Base-by-base conservation (phyloP, 257 asterid species). In the Catharanthus roseus region DNA sequence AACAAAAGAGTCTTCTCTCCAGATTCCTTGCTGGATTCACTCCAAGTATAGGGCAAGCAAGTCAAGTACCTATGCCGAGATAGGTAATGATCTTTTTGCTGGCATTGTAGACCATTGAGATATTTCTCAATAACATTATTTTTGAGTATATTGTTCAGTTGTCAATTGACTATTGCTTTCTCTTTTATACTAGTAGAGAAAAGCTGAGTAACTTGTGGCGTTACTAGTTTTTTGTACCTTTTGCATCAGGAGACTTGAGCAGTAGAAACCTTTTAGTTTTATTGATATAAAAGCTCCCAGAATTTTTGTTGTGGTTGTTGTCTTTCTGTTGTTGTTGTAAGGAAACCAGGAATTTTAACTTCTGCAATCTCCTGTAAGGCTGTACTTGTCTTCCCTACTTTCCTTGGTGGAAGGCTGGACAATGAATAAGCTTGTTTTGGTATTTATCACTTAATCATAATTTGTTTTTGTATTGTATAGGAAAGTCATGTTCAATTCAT, bases 21-120 rank as follows among this genome's bases (percentile, higher is more conserved):
- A 95, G 99, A 76, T 95, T 69, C 90, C 99, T 51, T 95, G 99
- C 89, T 95, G 80, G 83, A 58, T 95, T 60, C 99, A 95, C 68
- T 39, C 88, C 67, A 89, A 78, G 83, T 95, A 87, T 84, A 87
- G 83, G 86, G 75, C 99, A 21, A 76, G 82, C 83, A 87, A 79
- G 80, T 95, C 98, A 64, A 76, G 77, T 56, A 81, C 96, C 58
- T 91, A 91, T 74, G 86, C 80, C 13, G 78, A 81, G 80, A 88
- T 75, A 80, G 99, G 99, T 91, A 87, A 79, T 28, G 41, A 64
- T 65, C 29, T 65, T 42, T 15, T 53, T 62, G n/a, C 16, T 49
- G 34, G 11, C 23, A 13, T 38, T 3, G 3, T 7, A 19, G 0
- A 19, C n/a, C 24, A 69, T 61, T 75, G 56, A 31, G 60, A 24